A percentile compares a stretch with the other conserved stretches of the same genome.
Conservation (phyloP, 2,329 filamentous ascomycete species). For the Fusarium sp. region DNA sequence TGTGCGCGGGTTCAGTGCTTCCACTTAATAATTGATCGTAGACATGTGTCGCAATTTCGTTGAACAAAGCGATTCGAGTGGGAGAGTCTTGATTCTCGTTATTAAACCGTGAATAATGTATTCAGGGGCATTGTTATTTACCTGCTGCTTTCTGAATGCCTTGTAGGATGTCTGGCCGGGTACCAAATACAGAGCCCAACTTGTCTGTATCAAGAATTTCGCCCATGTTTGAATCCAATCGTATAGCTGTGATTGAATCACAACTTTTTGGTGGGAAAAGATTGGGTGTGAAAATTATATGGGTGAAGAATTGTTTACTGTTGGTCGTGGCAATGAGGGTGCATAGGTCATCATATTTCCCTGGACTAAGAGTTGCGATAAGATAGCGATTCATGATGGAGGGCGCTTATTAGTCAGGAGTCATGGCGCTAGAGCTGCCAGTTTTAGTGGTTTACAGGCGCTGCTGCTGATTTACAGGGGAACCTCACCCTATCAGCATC, state of each 20-base stretch:
- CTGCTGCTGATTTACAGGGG: conserved; percentile 27
- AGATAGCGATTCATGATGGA: conserved; percentile 40
- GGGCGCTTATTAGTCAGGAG: conserved; percentile 42
- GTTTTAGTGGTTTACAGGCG: conserved; percentile 26
- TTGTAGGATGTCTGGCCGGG: conserved; percentile 66
- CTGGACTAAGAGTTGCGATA: conserved; percentile 28
- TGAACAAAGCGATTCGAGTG: conserved; percentile 63
- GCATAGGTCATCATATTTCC: conserved; percentile 43
- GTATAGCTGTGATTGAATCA: conserved; percentile 19
- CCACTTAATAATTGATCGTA: conserved; percentile 55
- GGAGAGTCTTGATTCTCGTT: conserved; percentile 59
- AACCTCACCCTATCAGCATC: conserved; percentile 19
- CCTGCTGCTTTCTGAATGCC: conserved; percentile 65
- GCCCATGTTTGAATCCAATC: conserved; percentile 52
- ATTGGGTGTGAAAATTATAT: conserved; percentile 14
- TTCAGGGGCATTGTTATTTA: conserved; percentile 50
- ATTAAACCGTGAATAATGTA: conserved; percentile 6
- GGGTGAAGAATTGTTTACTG: conserved; percentile 22
- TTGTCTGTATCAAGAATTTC: conserved; percentile 61
- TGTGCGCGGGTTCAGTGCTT: conserved; percentile 60
- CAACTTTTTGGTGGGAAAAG: conserved; percentile 18
- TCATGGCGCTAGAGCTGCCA: conserved; percentile 1
- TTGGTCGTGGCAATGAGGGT: conserved; percentile 30
- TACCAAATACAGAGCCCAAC: conserved; percentile 64
- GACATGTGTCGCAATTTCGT: conserved; percentile 65